Evolutionary conservation across 345 rosid genomes (phyloP).

Genomic region (Rubroshorea leprosula): DNA sequence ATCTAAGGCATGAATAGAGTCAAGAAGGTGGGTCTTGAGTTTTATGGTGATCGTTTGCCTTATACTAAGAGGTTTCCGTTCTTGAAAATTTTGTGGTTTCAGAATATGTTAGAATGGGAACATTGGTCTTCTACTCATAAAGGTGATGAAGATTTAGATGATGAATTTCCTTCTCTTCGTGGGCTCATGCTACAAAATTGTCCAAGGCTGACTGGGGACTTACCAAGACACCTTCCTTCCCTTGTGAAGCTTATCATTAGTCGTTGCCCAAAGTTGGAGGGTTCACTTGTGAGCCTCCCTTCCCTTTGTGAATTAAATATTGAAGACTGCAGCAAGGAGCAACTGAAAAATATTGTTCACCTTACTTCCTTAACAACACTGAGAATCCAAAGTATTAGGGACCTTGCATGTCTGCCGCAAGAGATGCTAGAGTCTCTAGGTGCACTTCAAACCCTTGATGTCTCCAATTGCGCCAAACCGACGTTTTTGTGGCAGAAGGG

Average conservation of each 20-base stretch:
- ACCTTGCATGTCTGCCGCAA: too few relatives aligned
- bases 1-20: conserved; percentile 20
- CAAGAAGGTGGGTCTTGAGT: too few relatives aligned
- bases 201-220: conserved; percentile 4
- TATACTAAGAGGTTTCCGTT: too few relatives aligned
- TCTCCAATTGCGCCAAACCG: conserved; percentile 8
- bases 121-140: conserved; percentile 13
- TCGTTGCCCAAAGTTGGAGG: background rate
- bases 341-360: too few relatives aligned
- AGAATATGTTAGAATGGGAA: conserved; percentile 25
- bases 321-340: too few relatives aligned
- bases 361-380: too few relatives aligned
- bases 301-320: conserved; percentile 5
- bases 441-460: conserved; percentile 9
- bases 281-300: background rate
- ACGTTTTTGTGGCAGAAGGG: conserved; percentile 2
- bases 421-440: too few relatives aligned
- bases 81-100: too few relatives aligned
- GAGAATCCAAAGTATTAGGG: too few relatives aligned
- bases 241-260: background rate
- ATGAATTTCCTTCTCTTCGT: conserved; percentile 20
- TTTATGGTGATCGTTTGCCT: too few relatives aligned
- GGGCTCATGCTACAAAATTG: conserved; percentile 19
- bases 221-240: conserved; percentile 20
- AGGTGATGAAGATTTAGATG: conserved; percentile 1